Conservation (phyloP, 2,329 filamentous ascomycete species). For the Sporothrix curviconia region DNA sequence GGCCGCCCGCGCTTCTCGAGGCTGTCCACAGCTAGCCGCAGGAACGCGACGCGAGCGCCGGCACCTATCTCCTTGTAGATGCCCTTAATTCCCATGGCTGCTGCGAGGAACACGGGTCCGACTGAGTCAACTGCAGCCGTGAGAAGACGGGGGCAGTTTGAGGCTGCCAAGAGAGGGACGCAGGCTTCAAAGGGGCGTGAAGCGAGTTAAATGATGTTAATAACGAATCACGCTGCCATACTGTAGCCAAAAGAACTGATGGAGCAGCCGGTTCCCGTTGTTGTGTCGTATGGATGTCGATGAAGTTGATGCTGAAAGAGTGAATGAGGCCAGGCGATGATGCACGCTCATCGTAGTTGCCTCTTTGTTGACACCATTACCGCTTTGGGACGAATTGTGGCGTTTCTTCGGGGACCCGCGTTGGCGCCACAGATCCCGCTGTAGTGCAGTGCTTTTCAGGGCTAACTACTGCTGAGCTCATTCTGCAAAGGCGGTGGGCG, state of each 20-base stretch:
- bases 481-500: slow-evolving; percentile 15
- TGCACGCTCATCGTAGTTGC: background rate
- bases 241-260: too few species aligned
- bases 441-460: background rate
- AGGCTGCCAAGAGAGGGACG: too few species aligned
- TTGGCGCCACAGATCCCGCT: background rate
- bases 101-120: background rate
- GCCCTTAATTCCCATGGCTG: slow-evolving; percentile 62
- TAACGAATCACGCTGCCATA: background rate
- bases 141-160: background rate
- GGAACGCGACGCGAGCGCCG: slow-evolving; percentile 71
- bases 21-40: slow-evolving; percentile 73
- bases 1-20: slow-evolving; percentile 65
- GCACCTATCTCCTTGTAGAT: slow-evolving; percentile 86
- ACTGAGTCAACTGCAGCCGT: background rate
- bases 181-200: background rate
- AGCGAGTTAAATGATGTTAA: background rate
- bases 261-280: too few species aligned
- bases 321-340: background rate
- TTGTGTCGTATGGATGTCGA: too few species aligned
- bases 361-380: slow-evolving; percentile 27
- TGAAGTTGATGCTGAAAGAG: background rate
- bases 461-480: background rate
- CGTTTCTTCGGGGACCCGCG: slow-evolving; percentile 22
- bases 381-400: slow-evolving; percentile 21